Evolutionary conservation across 2,329 filamentous ascomycete genomes (phyloP), one percentile per base, ranked within the genome.

Genomic region (Pezicula rhizophila): DNA sequence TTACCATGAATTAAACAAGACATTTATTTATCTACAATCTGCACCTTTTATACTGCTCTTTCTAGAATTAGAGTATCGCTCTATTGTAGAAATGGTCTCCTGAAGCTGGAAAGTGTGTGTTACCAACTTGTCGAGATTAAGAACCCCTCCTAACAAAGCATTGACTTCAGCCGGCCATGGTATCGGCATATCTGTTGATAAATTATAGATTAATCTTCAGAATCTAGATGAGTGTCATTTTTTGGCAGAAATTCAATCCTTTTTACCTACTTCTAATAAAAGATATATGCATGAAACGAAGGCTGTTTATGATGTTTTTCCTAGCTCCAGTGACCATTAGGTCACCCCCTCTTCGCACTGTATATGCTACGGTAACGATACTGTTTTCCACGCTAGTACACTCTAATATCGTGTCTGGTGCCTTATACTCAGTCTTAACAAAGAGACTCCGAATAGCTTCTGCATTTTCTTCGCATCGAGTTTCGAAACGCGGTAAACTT

Each of bases 161-260:
- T 77, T 71, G 33, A 87, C 82, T 0, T 79, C 84, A 0, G 77
- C 74, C 0, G 83, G 82, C 83, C 84, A 87, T 18, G 0, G 82
- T 86, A 59, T 87, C 81, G 37, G 76, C 72, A 61, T 87, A 87
- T 7, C 84, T 73, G 63, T 87, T 86, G 61, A 86, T 87, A 66
- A 87, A 87, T 34, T 76, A 78, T 20, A 87, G 69, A 56, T 85
- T 74, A 53, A 87, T 84, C 77, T 81, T 25, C 2, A 20, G 31
- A 45, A 3, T 8, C 11, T 11, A 6, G 38, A 26, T 18, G 3
- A 18, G 18, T 18, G 18, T 18, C 18, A n/a, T n/a, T 18, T 18
- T 18, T 18, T 3, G 18, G 18, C 18, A 18, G 18, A 18, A 18
- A 18, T 18, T 18, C 18, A 18, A 18, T 18, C 2, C 18, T 18